A percentile compares a stretch with the other conserved stretches of the same genome.
These are phyloP conservation scores for Coprinellus micaceus DNA, from an alignment of 768 basidiomycete genomes.

Conservation along the genomic window DNA sequence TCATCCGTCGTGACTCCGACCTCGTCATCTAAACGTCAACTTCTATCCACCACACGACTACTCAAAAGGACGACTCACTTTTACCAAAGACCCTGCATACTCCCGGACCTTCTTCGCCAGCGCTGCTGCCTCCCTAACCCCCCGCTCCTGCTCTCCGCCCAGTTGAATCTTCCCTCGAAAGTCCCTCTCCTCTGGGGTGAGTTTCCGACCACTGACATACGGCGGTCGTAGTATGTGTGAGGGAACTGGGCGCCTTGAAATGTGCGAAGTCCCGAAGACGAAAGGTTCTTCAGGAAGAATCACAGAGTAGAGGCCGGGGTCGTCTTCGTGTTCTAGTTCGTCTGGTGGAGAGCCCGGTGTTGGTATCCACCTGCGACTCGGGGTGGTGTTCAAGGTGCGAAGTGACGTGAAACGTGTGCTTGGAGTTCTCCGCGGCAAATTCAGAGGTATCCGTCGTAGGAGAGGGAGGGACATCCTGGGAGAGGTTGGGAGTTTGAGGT, in stretches of 20 bases:
- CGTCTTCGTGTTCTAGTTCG: slow-evolving; percentile 19
- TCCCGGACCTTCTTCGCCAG: slow-evolving; percentile 57
- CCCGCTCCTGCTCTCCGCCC: slow-evolving; percentile 49
- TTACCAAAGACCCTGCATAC: slow-evolving; percentile 50
- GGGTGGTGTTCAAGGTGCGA: neutral
- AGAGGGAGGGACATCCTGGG: neutral
- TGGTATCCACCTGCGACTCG: neutral
- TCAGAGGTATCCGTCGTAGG: neutral
- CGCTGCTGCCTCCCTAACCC: slow-evolving; percentile 48
- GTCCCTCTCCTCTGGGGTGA: slow-evolving; percentile 8
- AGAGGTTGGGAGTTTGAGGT: neutral
- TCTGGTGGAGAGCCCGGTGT: neutral
- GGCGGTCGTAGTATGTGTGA: slow-evolving; percentile 48
- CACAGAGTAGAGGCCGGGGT: slow-evolving; percentile 54
- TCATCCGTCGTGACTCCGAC: slow-evolving; percentile 68
- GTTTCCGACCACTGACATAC: slow-evolving; percentile 37
- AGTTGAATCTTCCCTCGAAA: slow-evolving; percentile 38
- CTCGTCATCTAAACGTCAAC: slow-evolving; percentile 30
- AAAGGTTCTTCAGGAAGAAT: slow-evolving; percentile 66
- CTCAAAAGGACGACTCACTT: slow-evolving; percentile 32
- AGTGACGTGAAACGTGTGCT: neutral
- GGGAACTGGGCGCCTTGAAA: slow-evolving; percentile 56
- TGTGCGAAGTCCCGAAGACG: slow-evolving; percentile 61
- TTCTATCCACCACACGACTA: neutral
- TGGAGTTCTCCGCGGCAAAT: neutral